These are phyloP conservation scores for Geum urbanum DNA, from an alignment of 306 rosid species.

Conservation along the genomic window DNA sequence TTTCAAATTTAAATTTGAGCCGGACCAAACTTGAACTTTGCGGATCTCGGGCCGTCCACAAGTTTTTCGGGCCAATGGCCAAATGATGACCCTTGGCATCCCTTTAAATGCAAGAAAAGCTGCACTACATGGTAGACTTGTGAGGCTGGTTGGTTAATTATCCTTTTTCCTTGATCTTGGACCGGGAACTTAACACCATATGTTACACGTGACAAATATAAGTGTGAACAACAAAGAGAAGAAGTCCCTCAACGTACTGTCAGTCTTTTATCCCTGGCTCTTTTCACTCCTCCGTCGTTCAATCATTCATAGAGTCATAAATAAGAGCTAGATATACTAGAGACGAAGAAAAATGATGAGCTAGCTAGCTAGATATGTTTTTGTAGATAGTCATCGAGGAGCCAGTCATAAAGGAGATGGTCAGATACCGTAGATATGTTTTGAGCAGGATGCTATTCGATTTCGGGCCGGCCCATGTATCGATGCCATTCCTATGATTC, in stretches of 20 bases:
- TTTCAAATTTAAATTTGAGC: too few species aligned
- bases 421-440: not conserved
- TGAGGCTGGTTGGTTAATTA: not conserved
- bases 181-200: not conserved
- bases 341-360: too few species aligned
- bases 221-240: not conserved
- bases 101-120: conserved; percentile 5
- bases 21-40: too few species aligned
- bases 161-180: not conserved
- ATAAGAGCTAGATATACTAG: too few species aligned
- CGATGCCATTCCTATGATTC: not conserved
- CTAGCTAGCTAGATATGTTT: too few species aligned
- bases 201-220: conserved; percentile 7
- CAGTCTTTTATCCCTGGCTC: not conserved
- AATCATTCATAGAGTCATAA: too few species aligned
- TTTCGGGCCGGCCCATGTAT: not conserved
- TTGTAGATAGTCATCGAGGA: too few species aligned
- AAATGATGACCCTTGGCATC: not conserved
- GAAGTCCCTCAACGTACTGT: not conserved
- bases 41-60: too few species aligned
- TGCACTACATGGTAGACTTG: not conserved
- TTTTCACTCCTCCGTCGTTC: too few species aligned
- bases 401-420: not conserved
- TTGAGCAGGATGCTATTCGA: not conserved
- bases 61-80: too few species aligned